These are phyloP conservation scores for Penicillium fuscoglaucum DNA, from an alignment of 2,329 filamentous ascomycete species.

Conservation along the genomic window DNA sequence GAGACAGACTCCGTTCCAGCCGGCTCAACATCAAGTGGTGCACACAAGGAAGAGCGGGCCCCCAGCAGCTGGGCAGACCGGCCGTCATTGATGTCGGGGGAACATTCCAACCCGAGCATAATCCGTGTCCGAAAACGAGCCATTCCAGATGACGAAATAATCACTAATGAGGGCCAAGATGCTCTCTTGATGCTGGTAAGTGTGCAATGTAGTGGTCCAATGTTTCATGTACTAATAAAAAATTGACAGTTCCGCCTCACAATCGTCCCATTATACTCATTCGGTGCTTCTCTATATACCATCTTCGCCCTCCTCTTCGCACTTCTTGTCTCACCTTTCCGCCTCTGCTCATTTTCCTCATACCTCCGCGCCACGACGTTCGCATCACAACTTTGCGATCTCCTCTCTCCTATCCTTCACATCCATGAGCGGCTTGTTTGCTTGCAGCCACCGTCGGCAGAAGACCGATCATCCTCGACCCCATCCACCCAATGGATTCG, in stretches of 20 bases:
- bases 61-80: slow-evolving; percentile 36
- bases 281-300: slow-evolving; percentile 57
- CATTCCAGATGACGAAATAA: slow-evolving; percentile 27
- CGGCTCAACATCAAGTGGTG: slow-evolving; percentile 29
- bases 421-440: slow-evolving; percentile 44
- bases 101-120: slow-evolving; percentile 26
- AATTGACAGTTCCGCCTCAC: slow-evolving; percentile 53
- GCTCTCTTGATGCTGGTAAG: slow-evolving; percentile 48
- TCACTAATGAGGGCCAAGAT: slow-evolving; percentile 38
- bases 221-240: slow-evolving; percentile 13
- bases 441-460: slow-evolving; percentile 23
- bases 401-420: slow-evolving; percentile 56
- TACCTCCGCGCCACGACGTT: slow-evolving; percentile 50
- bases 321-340: slow-evolving; percentile 54
- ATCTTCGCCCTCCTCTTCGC: slow-evolving; percentile 53
- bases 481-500: slow-evolving; percentile 35
- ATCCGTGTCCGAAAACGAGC: slow-evolving; percentile 31
- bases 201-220: background rate
- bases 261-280: slow-evolving; percentile 55
- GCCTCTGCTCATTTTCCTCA: slow-evolving; percentile 50
- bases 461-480: slow-evolving; percentile 28
- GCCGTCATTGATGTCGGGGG: slow-evolving; percentile 38
- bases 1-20: slow-evolving; percentile 28
- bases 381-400: slow-evolving; percentile 51
- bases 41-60: slow-evolving; percentile 33